Percentiles rank a stretch among this genome's conserved stretches.
phyloP scores from a whole-genome alignment of 1,284 basidiomycete species.

The Apiotrichum gracile region DNA sequence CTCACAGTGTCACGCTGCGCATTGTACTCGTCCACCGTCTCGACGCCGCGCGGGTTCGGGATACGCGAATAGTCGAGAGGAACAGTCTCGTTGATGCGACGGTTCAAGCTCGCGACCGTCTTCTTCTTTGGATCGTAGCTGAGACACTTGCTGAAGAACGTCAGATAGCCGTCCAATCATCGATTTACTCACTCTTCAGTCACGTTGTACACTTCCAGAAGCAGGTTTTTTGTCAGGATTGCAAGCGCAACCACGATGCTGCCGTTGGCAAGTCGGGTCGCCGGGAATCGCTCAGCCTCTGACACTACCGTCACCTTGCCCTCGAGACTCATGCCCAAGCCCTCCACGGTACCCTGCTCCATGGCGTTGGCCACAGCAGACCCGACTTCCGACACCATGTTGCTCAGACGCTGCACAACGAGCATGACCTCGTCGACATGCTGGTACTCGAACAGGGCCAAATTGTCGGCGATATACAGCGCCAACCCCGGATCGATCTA shows the following conservation, averaged over 20 bases:
- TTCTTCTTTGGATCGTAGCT: conserved; percentile 82
- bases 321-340: conserved; percentile 38
- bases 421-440: conserved; percentile 85
- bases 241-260: conserved; percentile 72
- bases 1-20: conserved; percentile 38
- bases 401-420: conserved; percentile 73
- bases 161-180: background rate
- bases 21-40: conserved; percentile 35
- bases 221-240: conserved; percentile 73
- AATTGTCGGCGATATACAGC: conserved; percentile 90
- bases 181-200: conserved; percentile 70
- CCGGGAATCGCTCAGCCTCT: conserved; percentile 26
- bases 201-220: conserved; percentile 72
- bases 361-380: conserved; percentile 61
- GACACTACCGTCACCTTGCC: conserved; percentile 23
- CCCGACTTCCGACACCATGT: conserved; percentile 67
- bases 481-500: conserved; percentile 75
- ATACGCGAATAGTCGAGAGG: conserved; percentile 29
- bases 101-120: conserved; percentile 71
- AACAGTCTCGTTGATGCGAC: conserved; percentile 24
- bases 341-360: conserved; percentile 20
- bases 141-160: conserved; percentile 62
- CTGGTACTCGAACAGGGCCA: conserved; percentile 87
- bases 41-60: conserved; percentile 27
- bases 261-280: conserved; percentile 39